These are phyloP conservation scores for Apophysomyces sp. DNA, from an alignment of 371 early-diverging fungal species.

Conservation along the genomic window DNA sequence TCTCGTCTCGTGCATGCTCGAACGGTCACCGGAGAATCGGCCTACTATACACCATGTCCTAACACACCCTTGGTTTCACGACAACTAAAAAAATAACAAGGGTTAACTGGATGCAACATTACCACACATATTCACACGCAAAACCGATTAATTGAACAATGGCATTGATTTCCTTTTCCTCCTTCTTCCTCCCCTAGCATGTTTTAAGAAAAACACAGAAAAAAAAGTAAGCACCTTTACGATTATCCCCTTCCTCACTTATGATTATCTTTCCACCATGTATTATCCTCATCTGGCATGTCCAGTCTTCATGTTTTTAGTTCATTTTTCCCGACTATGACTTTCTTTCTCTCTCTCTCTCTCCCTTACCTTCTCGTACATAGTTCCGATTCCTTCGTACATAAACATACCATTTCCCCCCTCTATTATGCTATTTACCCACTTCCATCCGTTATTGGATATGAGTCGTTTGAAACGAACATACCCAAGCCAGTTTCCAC, in stretches of 20 bases:
- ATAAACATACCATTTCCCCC: background rate
- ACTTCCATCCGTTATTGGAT: background rate
- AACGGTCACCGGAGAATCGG: slow-evolving; percentile 55
- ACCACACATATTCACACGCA: background rate
- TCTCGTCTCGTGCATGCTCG: slow-evolving; percentile 65
- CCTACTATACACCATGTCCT: slow-evolving; percentile 64
- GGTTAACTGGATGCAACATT: background rate
- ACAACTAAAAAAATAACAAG: slow-evolving; percentile 9
- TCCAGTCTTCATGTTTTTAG: background rate
- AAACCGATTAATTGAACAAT: background rate
- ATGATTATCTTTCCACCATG: background rate
- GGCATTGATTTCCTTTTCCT: background rate
- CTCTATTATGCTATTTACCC: background rate
- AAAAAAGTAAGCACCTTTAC: background rate
- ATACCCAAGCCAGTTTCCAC: no score
- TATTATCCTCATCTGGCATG: slow-evolving; percentile 2
- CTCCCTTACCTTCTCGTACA: background rate
- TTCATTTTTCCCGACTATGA: background rate
- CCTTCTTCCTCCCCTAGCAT: background rate
- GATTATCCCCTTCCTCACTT: background rate
- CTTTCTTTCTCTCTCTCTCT: background rate
- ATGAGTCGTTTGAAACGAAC: background rate
- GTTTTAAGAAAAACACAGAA: background rate
- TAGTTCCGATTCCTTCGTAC: background rate
- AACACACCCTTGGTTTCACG: slow-evolving; percentile 62